Base-by-base conservation (phyloP, 139 green algal species). In the Chlamydomonas sp. region DNA sequence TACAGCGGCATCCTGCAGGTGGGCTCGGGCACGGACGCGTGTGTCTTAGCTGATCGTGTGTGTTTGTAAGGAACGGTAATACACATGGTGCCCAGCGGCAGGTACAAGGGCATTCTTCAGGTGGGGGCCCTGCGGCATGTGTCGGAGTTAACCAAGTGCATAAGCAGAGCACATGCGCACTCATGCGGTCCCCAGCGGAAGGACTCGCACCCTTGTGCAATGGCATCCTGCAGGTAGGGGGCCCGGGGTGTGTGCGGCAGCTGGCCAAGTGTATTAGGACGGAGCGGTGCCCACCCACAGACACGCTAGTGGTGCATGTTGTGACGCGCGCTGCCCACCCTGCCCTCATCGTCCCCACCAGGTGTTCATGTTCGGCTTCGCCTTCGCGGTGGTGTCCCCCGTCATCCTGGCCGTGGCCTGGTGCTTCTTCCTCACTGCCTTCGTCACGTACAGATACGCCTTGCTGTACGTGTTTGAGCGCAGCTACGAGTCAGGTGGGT, bases 401-500 rank as follows among this genome's bases (percentile, higher is more conserved):
- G 17, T 89, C 31, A 81, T 89, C 73, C 76, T 81, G 63, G 66
- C 66, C 18, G 79, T 71, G 10, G 79, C 74, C 77, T 68, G 68
- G 59, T 31, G 68, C 49, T 88, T 71, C 84, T 88, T 84, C 84
- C 17, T 83, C 63, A 83, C 78, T 2, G 63, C 16, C 63, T 88
- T 77, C 75, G 60, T 88, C 63, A 49, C 12, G 4, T 84, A 74
- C 17, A 68, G 66, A 10, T 88, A 88, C 84, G 59, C 67, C 73
- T 16, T 83, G 4, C 7, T 84, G 63, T 79, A 84, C 77, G 16
- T 84, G 3, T 84, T 73, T n/a, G 85, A 84, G 66, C 76, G 85
- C 31, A 79, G 63, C 57, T 89, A 89, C 18, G 85, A 89, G 17
- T 79, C 76, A 58, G 85, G 85, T 89, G 59, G 20, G 84, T 79